Percentiles rank a stretch among this genome's conserved stretches.
phyloP scores from a whole-genome alignment of 176 grass and related monocot species.

The Poa pratensis region DNA sequence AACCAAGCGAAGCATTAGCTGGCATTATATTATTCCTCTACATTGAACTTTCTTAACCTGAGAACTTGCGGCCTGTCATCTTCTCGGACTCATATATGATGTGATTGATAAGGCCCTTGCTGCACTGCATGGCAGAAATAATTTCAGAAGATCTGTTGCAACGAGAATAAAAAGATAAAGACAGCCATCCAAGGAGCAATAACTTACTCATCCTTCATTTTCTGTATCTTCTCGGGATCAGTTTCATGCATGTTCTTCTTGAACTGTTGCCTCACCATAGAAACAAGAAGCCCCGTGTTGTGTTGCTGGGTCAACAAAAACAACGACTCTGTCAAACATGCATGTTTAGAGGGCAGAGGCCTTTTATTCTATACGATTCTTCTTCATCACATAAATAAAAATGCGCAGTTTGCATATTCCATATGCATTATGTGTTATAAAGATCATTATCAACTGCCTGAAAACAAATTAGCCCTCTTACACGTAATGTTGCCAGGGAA shows the following conservation, averaged over 20 bases:
- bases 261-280: conserved; percentile 93
- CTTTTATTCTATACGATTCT: not conserved
- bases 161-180: not conserved
- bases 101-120: conserved; percentile 97
- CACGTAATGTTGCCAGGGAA: not conserved
- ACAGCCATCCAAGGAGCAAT: not conserved
- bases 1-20: conserved; percentile 10
- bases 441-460: not conserved
- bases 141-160: conserved; percentile 18
- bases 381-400: not conserved
- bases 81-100: conserved; percentile 88
- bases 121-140: conserved; percentile 64
- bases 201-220: conserved; percentile 91
- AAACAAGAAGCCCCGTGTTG: conserved; percentile 77
- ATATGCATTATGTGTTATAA: not conserved
- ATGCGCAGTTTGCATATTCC: not conserved
- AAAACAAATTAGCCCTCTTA: not conserved
- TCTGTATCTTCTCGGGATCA: conserved; percentile 92
- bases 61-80: conserved; percentile 77
- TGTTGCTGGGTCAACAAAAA: conserved; percentile 72
- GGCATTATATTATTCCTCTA: conserved; percentile 25
- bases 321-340: conserved; percentile 17
- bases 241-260: conserved; percentile 93
- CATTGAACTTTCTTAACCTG: conserved; percentile 46
- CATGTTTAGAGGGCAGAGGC: not conserved